Evolutionary conservation across 2,329 filamentous ascomycete species (phyloP), one percentile per base, ranked within the genome.

Genomic region (Ustulina deusta): DNA sequence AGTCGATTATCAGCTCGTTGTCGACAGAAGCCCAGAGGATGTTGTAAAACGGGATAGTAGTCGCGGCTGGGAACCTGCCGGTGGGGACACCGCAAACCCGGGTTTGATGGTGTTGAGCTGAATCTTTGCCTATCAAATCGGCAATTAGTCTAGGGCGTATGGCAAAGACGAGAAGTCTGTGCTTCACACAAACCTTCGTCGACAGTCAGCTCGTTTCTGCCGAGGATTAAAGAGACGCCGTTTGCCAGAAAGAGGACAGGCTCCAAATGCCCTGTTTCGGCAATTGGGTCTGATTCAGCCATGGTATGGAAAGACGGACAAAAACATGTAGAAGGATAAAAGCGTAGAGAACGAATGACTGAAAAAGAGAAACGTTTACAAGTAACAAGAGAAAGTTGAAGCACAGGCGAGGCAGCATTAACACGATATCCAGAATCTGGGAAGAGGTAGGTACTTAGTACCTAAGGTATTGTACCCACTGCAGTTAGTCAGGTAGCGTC

Each of bases 1-100:
- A 96, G 59, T 91, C 88, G 76, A 98, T 89, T 7, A 86, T 86
- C 57, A 97, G 81, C 34, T 86, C 84, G 62, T 83, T 83, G 51
- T 86, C 83, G 56, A 91, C 78, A 71, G 93, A 89, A 44, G 91
- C 93, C 90, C 93, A 97, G 56, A 97, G 89, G 69, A 97, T 82
- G 77, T 97, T 92, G 82, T 93, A 94, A 69, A 93, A 90, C 1
- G 92, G 90, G 34, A 97, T 91, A 5, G 74, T 74, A 27, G 73
- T 64, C 58, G 73, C 70, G 62, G 66, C 20, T 13, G 73, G 54
- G 1, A 62, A 46, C n/a, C 49, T 52, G 20, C 72, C 72, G 17
- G 76, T 42, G 17, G 73, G 32, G n/a, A 78, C 29, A 51, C 76
- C 76, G 59, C 77, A 78, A 22, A 74, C 11, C 42, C 66, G 73